These are phyloP conservation scores for Musa schizocarpa DNA, from an alignment of 176 grass and related monocot genomes.

Conservation along the genomic window DNA sequence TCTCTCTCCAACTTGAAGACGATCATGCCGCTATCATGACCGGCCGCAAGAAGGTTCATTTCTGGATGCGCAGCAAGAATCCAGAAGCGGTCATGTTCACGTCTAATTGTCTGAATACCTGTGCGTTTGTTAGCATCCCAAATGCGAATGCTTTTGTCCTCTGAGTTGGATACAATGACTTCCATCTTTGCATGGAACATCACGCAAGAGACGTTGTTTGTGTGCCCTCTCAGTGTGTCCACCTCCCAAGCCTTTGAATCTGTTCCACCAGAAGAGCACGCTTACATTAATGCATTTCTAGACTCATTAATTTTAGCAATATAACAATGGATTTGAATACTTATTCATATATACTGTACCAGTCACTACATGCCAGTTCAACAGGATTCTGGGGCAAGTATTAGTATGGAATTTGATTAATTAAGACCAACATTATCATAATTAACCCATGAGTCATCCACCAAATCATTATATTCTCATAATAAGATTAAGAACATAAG, in stretches of 20 bases:
- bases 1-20: slow-evolving; percentile 92
- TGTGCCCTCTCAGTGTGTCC: slow-evolving; percentile 85
- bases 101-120: slow-evolving; percentile 66
- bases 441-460: no score
- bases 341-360: not conserved
- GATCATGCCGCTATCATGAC: slow-evolving; percentile 93
- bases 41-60: slow-evolving; percentile 93
- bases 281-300: slow-evolving; percentile 3
- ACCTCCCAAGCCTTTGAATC: slow-evolving; percentile 95
- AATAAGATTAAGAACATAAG: no score
- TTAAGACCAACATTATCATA: no score
- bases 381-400: no score
- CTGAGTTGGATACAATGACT: slow-evolving; percentile 92
- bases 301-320: not conserved
- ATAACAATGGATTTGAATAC: not conserved
- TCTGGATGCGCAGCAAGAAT: slow-evolving; percentile 87
- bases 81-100: slow-evolving; percentile 96
- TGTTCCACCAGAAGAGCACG: slow-evolving; percentile 25
- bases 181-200: slow-evolving; percentile 90
- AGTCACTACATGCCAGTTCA: no score
- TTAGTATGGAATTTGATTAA: no score
- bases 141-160: slow-evolving; percentile 90
- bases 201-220: slow-evolving; percentile 86
- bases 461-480: no score
- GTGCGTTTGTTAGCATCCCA: slow-evolving; percentile 94